Base-by-base conservation (phyloP, 257 asterid species). In the Forsythia viridissima region DNA sequence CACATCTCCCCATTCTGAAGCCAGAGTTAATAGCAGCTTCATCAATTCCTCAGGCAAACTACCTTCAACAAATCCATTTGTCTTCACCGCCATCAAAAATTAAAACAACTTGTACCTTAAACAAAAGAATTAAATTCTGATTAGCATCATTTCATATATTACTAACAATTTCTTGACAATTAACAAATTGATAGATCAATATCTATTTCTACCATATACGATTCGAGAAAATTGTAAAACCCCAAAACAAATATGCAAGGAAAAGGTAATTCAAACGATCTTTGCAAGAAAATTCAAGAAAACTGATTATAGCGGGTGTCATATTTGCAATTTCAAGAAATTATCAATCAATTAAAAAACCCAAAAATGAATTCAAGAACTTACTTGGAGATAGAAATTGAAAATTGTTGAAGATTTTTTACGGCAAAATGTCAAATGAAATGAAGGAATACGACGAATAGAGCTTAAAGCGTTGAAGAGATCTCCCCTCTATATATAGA, bases 41-140 rank as follows among this genome's bases (percentile, higher is more conserved):
- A 72, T 67, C 85, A 93, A 76, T 78, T 91, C 97, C 75, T 88
- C 89, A 1, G 95, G 94, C 83, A 90, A 71, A 79, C 24, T 70
- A 6, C 91, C 94, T 70, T 89, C 94, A 4, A 75, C 70, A 69
- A 82, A 69, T 74, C 85, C 96, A 59, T 86, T 82, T 3, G 86
- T 86, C 94, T 85, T 93, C 88, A 90, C 92, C 70, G 91, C 93
- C 99, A 93, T 92, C 78, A 46, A 41, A 68, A 67, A 73, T 63
- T 79, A 15, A 80, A 66, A 74, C n/a, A 57, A 43, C 79, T 55
- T 59, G 37, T 77, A 71, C 77, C 76, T 41, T 74, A 36, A 30
- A 77, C 71, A 70, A 46, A 86, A 9, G 40, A 72, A 69, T 8
- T 21, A 52, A 38, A 69, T 72, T 77, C 39, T 3, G 39, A 57